Conservation (phyloP, 257 asterid species). For the Nicotiana noctiflora region DNA sequence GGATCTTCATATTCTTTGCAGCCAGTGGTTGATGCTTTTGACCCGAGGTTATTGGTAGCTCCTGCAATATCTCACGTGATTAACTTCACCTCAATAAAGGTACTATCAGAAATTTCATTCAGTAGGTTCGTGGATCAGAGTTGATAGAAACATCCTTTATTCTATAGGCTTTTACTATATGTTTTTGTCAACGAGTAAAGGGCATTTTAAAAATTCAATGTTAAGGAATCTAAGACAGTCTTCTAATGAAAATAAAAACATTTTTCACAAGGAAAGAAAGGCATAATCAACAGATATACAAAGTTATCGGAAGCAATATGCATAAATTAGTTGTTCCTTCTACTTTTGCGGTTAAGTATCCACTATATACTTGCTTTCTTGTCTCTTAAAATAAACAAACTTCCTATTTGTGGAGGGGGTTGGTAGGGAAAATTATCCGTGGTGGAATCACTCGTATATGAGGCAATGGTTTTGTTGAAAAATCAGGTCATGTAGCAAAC, state of each 20-base stretch:
- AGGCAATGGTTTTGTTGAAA: not conserved
- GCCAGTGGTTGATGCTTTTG: constrained; percentile 86
- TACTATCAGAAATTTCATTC: not conserved
- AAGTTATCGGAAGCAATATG: not conserved
- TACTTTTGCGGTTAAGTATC: not conserved
- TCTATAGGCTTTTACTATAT: not conserved
- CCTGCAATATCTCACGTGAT: constrained; percentile 85
- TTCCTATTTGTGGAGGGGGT: not conserved
- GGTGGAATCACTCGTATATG: not conserved
- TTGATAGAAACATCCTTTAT: not conserved
- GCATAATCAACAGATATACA: not conserved
- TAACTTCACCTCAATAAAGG: constrained; percentile 35
- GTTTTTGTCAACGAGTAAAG: not conserved
- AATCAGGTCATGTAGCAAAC: not conserved
- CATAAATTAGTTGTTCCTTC: not conserved
- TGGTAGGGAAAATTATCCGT: not conserved
- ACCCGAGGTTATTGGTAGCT: constrained; percentile 92
- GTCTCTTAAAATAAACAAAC: not conserved
- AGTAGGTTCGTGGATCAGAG: not conserved
- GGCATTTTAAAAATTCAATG: not conserved
- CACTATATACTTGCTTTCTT: not conserved
- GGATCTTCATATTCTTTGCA: constrained; percentile 15
- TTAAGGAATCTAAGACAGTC: not conserved
- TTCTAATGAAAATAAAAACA: not conserved
- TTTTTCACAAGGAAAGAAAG: not conserved